Evolutionary conservation across 2,329 filamentous ascomycete species (phyloP).

Genomic region (Cyclaneusma minus): DNA sequence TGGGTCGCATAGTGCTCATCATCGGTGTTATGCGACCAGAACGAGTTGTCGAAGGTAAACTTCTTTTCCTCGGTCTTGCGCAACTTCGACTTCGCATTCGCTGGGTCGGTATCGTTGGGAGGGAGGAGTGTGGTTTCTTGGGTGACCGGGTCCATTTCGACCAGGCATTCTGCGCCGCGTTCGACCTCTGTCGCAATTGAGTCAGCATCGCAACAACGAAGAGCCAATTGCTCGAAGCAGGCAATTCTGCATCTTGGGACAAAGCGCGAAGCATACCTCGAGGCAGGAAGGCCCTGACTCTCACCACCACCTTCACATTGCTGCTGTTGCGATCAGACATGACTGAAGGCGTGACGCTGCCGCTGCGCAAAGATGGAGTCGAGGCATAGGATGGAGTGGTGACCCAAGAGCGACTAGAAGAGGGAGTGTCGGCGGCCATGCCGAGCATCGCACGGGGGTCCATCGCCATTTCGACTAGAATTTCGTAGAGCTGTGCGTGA

Average conservation of each 20-base stretch:
- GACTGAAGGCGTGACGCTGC: conserved; percentile 39
- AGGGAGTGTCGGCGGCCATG: conserved; percentile 20
- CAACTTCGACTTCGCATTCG: conserved; percentile 42
- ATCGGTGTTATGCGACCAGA: conserved; percentile 77
- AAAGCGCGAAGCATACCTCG: conserved; percentile 39
- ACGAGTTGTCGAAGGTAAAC: conserved; percentile 95
- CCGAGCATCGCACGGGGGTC: conserved; percentile 30
- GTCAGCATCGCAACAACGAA: background rate
- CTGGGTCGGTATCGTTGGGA: conserved; percentile 40
- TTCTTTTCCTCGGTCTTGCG: conserved; percentile 69
- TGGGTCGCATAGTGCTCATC: conserved; percentile 85
- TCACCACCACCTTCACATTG: conserved; percentile 71
- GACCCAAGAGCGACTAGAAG: conserved; percentile 17
- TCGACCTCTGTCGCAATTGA: conserved; percentile 71
- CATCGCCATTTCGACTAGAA: conserved; percentile 23
- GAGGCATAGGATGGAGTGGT: conserved; percentile 52
- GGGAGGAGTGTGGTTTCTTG: conserved; percentile 71
- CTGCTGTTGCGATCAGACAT: conserved; percentile 44
- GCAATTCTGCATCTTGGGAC: conserved; percentile 1
- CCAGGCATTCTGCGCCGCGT: conserved; percentile 66
- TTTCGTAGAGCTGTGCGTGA: conserved; percentile 15
- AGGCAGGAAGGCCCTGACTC: conserved; percentile 64
- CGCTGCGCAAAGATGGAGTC: conserved; percentile 63
- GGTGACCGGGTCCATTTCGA: conserved; percentile 78
- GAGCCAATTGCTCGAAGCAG: conserved; percentile 13